Conservation (phyloP, 306 rosid species). For the Oxytropis ochrocephala region DNA sequence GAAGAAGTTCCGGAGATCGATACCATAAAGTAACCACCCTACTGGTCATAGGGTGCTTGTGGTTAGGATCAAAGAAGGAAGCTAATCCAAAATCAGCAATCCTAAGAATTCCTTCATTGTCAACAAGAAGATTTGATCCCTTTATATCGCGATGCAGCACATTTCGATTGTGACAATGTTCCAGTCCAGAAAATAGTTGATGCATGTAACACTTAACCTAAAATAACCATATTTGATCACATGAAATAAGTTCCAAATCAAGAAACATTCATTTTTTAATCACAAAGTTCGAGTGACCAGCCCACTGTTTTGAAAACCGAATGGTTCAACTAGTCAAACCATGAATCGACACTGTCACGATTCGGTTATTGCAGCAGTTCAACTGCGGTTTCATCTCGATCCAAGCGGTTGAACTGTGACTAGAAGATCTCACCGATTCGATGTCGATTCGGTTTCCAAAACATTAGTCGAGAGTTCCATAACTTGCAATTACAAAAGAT, state of each 20-base stretch:
- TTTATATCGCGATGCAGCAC: conserved; percentile 87
- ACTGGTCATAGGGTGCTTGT: conserved; percentile 88
- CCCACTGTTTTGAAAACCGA: no score
- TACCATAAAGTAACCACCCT: conserved; percentile 93
- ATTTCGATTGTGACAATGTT: conserved; percentile 72
- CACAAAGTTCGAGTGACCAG: conserved; percentile 11
- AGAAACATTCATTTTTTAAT: neutral
- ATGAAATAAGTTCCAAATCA: conserved; percentile 12
- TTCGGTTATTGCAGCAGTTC: no score
- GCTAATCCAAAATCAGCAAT: conserved; percentile 96
- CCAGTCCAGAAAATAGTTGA: conserved; percentile 81
- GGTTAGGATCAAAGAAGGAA: conserved; percentile 74
- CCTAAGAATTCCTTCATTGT: conserved; percentile 69
- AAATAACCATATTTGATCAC: conserved; percentile 24
- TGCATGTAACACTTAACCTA: conserved; percentile 88
- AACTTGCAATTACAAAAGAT: neutral
- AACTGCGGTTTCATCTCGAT: no score
- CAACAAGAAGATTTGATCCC: conserved; percentile 88
- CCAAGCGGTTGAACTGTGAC: no score
- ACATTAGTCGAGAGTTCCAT: neutral
- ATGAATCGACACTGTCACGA: no score
- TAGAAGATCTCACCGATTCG: no score
- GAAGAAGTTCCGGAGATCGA: conserved; percentile 88
- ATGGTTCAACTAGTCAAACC: no score
- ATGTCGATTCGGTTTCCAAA: no score